Conservation (phyloP, 129 eudicot genomes). For the Flaveria linearis region DNA sequence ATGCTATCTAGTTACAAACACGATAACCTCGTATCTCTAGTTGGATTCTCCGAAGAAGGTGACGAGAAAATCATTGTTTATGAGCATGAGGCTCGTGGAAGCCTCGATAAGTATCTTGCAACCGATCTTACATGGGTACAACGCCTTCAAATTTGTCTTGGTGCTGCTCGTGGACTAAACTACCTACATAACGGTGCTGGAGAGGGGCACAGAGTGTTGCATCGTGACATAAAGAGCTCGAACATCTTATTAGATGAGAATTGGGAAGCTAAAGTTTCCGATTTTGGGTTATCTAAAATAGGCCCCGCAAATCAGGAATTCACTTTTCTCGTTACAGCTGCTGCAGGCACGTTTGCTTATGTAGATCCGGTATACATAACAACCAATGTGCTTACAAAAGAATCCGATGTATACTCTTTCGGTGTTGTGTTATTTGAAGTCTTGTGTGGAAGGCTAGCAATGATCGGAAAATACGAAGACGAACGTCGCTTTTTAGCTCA, state of each 20-base stretch:
- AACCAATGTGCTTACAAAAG: slow-evolving; percentile 19
- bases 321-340: slow-evolving; percentile 28
- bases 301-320: slow-evolving; percentile 30
- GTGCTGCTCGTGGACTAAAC: slow-evolving; percentile 26
- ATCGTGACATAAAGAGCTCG: slow-evolving; percentile 27
- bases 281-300: slow-evolving; percentile 34
- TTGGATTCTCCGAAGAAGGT: slow-evolving; percentile 22
- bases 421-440: slow-evolving; percentile 32
- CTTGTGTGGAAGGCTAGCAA: slow-evolving; percentile 33
- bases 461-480: background rate
- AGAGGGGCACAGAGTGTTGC: slow-evolving; percentile 20
- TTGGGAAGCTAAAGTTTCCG: slow-evolving; percentile 33
- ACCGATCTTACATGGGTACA: slow-evolving; percentile 27
- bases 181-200: slow-evolving; percentile 14
- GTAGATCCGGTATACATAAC: slow-evolving; percentile 8
- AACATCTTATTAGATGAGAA: slow-evolving; percentile 18
- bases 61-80: slow-evolving; percentile 23
- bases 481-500: background rate
- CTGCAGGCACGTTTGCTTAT: slow-evolving; percentile 24
- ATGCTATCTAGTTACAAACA: slow-evolving; percentile 31
- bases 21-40: slow-evolving; percentile 19
- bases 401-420: slow-evolving; percentile 33
- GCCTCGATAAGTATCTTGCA: slow-evolving; percentile 24
- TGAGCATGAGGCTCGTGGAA: slow-evolving; percentile 20
- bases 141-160: slow-evolving; percentile 30